Evolutionary conservation across 306 rosid genomes (phyloP), one percentile per base, ranked within the genome.

Genomic region (Rosa persica): DNA sequence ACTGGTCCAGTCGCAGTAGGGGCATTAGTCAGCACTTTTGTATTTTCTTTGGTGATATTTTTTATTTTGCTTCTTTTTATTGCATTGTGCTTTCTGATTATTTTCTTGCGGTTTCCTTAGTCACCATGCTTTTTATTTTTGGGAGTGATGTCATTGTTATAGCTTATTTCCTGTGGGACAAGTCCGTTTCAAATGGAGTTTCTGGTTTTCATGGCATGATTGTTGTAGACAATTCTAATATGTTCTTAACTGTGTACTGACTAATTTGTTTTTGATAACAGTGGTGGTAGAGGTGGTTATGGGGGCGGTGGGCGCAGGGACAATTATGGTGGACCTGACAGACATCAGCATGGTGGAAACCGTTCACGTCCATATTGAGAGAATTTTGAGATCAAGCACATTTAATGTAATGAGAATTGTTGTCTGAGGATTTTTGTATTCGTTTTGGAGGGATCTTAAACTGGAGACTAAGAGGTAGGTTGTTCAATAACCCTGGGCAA

Each of bases 401-500:
- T 87, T 88, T 81, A 85, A 88, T 96, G 96, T 96, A 93, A 91
- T 95, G 89, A 88, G 91, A 89, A 83, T 83, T 89, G 85, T 89
- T 91, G 75, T 87, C 92, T 89, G 91, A 86, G 85, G 85, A 91
- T 84, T 89, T 76, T 91, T 91, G 80, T 91, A 76, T 89, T 89
- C 91, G 85, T 71, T 86, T 87, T 89, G 91, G 90, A 77, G 90
- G 83, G 85, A 89, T 87, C 98, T 86, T 89, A 90, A 89, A 88
- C 75, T 86, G 89, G 96, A 93, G 90, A 89, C 89, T 78, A 88
- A 91, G 97, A 96, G 98, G 99, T 96, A 96, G 98, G 98, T 83
- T 93, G 97, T 89, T 91, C 96, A 82, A 88, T 86, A 87, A 70
- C 87, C 89, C 75, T 74, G 89, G 81, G 92, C 93, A 87, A 74